Evolutionary conservation across 2,329 filamentous ascomycete species (phyloP).

Genomic region (Pyricularia sp.): DNA sequence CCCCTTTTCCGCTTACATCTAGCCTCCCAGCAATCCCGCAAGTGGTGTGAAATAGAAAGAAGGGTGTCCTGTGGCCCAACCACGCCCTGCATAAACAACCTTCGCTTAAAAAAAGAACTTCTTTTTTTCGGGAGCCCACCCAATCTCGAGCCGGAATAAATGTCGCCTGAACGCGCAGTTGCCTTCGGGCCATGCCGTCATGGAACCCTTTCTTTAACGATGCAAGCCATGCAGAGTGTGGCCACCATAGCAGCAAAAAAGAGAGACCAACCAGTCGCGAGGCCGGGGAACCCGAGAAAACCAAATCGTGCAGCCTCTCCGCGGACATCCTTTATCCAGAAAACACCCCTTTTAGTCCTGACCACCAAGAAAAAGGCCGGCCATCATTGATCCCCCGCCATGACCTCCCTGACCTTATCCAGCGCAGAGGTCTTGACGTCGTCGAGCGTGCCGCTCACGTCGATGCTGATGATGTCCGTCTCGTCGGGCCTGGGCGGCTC

Average conservation of each 20-base stretch:
- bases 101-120: background rate
- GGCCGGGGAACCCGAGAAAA: background rate
- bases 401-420: slow-evolving; percentile 43
- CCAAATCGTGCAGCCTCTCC: no score
- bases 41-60: background rate
- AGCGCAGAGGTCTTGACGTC: slow-evolving; percentile 54
- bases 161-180: background rate
- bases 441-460: slow-evolving; percentile 51
- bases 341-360: no score
- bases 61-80: background rate
- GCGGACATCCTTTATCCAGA: no score
- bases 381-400: slow-evolving; percentile 29
- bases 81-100: background rate
- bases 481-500: slow-evolving; percentile 69
- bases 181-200: background rate
- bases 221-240: background rate
- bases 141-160: background rate
- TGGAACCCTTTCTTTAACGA: background rate
- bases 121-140: no score
- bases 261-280: background rate
- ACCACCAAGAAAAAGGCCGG: background rate
- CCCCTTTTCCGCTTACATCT: no score
- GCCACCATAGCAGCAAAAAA: background rate
- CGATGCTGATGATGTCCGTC: slow-evolving; percentile 61
- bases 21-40: no score